Percentiles rank a stretch among this genome's conserved stretches.
Evolutionary conservation across 768 basidiomycete species (phyloP).

Genomic region (Boletellus ananiceps): DNA sequence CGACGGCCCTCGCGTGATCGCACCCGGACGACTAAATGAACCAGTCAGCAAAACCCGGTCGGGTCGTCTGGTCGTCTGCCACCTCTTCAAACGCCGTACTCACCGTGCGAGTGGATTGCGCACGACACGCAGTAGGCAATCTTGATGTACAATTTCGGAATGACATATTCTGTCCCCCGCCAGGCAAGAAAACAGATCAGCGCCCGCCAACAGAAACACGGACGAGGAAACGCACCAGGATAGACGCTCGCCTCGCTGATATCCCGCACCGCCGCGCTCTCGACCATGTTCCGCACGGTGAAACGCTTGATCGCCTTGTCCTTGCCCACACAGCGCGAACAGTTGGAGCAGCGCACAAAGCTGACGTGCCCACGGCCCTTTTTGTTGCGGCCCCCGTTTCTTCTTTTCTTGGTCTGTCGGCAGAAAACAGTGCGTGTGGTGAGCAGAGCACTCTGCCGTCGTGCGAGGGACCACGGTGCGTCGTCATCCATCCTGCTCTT

Average conservation of each 20-base stretch:
- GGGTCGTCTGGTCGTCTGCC: too few species aligned
- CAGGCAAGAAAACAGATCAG: not conserved
- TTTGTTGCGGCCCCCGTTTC: conserved; percentile 99
- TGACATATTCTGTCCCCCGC: conserved; percentile 69
- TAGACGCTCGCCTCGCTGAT: conserved; percentile 96
- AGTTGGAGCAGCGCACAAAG: conserved; percentile 98
- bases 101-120: conserved; percentile 98
- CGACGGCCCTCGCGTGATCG: conserved; percentile 93
- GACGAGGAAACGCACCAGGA: conserved; percentile 52
- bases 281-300: conserved; percentile 99
- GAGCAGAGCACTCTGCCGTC: not conserved
- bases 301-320: conserved; percentile 99
- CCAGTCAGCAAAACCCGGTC: not conserved
- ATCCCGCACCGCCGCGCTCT: conserved; percentile 96
- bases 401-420: conserved; percentile 93
- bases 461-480: not conserved
- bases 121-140: conserved; percentile 98
- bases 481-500: conserved; percentile 8
- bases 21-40: conserved; percentile 88
- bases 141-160: conserved; percentile 98
- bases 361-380: conserved; percentile 95
- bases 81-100: not conserved
- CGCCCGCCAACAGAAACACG: not conserved
- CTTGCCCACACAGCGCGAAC: conserved; percentile 95
- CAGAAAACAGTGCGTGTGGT: not conserved